A percentile compares a stretch with the other conserved stretches of the same genome.
Evolutionary conservation across 176 grass and related monocot genomes (phyloP).

Genomic region (Aegilops speltoides): DNA sequence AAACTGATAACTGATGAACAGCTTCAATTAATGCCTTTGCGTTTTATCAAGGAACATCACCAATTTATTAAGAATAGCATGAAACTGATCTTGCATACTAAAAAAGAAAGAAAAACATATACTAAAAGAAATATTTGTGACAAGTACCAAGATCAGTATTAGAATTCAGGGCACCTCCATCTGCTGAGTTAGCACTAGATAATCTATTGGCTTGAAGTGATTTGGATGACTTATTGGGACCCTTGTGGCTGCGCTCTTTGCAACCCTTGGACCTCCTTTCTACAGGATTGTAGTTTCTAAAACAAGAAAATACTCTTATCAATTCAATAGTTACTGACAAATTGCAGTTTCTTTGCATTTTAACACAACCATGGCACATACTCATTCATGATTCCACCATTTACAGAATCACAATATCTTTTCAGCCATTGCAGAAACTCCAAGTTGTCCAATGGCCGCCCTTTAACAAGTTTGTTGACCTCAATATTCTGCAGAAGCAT

Average conservation of each 20-base stretch:
- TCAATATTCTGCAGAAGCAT: constrained; percentile 72
- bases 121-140: not conserved
- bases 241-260: constrained; percentile 57
- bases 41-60: not conserved
- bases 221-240: constrained; percentile 56
- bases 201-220: constrained; percentile 74
- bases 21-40: not conserved
- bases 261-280: constrained; percentile 77
- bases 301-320: constrained; percentile 15
- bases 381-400: constrained; percentile 91
- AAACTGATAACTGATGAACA: not conserved
- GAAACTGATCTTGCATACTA: not conserved
- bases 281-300: constrained; percentile 83
- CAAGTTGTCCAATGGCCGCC: constrained; percentile 84
- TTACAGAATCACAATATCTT: constrained; percentile 85
- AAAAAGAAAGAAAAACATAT: not conserved
- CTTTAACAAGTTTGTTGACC: constrained; percentile 91
- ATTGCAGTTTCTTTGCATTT: not conserved
- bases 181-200: constrained; percentile 36
- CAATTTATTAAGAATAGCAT: not conserved
- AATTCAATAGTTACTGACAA: not conserved
- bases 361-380: constrained; percentile 28
- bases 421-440: constrained; percentile 96
- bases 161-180: constrained; percentile 26
- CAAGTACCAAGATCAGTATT: not conserved